Evolutionary conservation across 345 rosid genomes (phyloP), one percentile per base, ranked within the genome.

Genomic region (Citrus glauca): DNA sequence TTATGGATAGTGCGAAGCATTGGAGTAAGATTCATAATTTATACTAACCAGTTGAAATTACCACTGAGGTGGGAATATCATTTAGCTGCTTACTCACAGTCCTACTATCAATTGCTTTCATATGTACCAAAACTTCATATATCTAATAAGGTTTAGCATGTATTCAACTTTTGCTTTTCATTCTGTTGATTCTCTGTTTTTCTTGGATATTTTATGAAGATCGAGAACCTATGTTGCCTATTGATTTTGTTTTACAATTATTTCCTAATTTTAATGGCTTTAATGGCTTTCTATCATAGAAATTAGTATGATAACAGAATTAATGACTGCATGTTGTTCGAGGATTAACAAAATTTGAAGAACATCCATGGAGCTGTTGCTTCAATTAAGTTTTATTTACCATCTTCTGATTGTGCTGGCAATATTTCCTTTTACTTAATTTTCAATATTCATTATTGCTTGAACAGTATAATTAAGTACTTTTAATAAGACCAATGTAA

Each of bases 1-100:
- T 82, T 96, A 81, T 96, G 99, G 99, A 88, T 90, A 42, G 85
- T 96, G 50, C 86, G 98, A 81, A 90, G 94, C 85, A 88, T 91
- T 32, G 97, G 97, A 84, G 99, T 96, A 87, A 90, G 92, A 69
- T 76, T 67, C 63, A 73, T 73, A 9, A 45, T 33, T 57, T 61
- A 30, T 20, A 0, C 33, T 60, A 74, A 30, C 13, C 67, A 53
- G 59, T 74, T 35, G 32, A 75, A n/a, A 27, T 48, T 66, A 27
- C 22, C 45, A 17, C 22, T 48, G 19, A 55, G 20, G 16, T 24
- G 25, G 65, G 27, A 74, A 25, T 69, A 35, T 63, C n/a, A 71
- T 73, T 55, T 64, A 14, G 69, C n/a, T 66, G 45, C 62, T 45
- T 75, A 11, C 62, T 9, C 55, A 22, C 20, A 20, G 30, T 33